These are phyloP conservation scores for Microbotryum intermedium DNA, from an alignment of 1,284 basidiomycete species.

Conservation along the genomic window DNA sequence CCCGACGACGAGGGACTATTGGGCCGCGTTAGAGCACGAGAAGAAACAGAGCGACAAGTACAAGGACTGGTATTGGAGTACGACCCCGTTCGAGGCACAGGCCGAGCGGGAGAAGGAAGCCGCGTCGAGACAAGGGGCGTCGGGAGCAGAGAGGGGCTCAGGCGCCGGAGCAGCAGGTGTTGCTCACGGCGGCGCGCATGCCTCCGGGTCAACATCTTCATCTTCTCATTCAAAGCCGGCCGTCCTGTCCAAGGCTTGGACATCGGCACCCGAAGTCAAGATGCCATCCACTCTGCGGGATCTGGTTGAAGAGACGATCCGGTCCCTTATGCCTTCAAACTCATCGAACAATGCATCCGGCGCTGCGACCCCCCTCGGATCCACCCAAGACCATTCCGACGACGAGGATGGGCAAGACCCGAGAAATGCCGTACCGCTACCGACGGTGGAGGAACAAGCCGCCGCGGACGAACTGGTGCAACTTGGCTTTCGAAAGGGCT, in stretches of 20 bases:
- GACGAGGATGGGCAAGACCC: neutral
- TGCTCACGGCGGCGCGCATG: constrained; percentile 6
- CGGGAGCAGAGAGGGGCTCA: constrained; percentile 1
- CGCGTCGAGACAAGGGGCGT: constrained; percentile 40
- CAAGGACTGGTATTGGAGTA: constrained; percentile 73
- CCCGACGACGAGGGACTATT: constrained; percentile 57
- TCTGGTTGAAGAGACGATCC: constrained; percentile 57
- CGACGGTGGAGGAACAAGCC: constrained; percentile 5
- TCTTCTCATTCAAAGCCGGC: neutral
- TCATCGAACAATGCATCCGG: neutral
- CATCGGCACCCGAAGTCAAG: constrained; percentile 67
- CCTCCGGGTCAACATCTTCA: neutral
- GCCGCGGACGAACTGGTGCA: constrained; percentile 35
- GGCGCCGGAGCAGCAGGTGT: constrained; percentile 10
- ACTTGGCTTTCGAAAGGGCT: constrained; percentile 43
- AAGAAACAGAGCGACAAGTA: constrained; percentile 50
- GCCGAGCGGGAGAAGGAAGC: constrained; percentile 47
- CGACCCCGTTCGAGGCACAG: constrained; percentile 74
- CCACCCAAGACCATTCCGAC: neutral
- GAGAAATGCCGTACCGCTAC: neutral
- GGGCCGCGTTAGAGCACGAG: constrained; percentile 67
- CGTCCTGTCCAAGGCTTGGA: constrained; percentile 48
- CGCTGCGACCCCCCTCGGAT: neutral
- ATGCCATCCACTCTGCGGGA: constrained; percentile 72
- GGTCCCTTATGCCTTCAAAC: constrained; percentile 9